Evolutionary conservation across 805 yeast genomes (phyloP), one percentile per base, ranked within the genome.

Genomic region (Torulaspora delbrueckii): DNA sequence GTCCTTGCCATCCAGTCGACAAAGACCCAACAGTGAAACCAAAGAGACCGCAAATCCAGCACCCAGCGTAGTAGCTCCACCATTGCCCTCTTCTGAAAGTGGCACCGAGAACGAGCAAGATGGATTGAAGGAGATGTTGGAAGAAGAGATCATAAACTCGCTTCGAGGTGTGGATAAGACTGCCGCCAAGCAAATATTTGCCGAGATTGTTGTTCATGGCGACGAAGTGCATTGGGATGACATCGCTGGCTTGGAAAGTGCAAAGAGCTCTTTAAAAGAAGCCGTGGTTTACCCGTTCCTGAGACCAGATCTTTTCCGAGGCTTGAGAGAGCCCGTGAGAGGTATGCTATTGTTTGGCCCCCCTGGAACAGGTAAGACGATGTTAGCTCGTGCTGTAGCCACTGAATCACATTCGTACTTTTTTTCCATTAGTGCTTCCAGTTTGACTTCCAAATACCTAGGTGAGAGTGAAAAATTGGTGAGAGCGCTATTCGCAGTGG

Each of bases 271-370:
- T 2, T 70, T 91, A 44, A 91, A 89, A 62, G 99, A 91, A 63
- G 86, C 97, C 0, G 96, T 93, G 3, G 97, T 91, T 10, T 91
- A 90, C 63, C 99, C 99, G 19, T 90, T 91, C 60, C 67, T 93
- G 53, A 75, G 98, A 42, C 99, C 98, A 0, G 98, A 91, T 66
- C 72, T 91, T 46, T 93, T 91, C 62, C 77, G 79, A 48, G 98
- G 97, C 0, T 69, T 91, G 43, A 74, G 97, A 55, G 97, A 90
- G 67, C 98, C 98, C 0, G 90, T 95, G 0, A 71, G 95, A 47
- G 98, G 98, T n/a, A 88, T 93, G 95, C 72, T 91, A 16, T 68
- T 91, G 34, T 91, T 89, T 70, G 99, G 99, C 0, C 98, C 99
- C 2, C 97, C 98, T 0, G 99, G 99, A n/a, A 91, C 98, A 0